Conservation (phyloP, 176 grass and related monocot genomes). For the Secale cereale region DNA sequence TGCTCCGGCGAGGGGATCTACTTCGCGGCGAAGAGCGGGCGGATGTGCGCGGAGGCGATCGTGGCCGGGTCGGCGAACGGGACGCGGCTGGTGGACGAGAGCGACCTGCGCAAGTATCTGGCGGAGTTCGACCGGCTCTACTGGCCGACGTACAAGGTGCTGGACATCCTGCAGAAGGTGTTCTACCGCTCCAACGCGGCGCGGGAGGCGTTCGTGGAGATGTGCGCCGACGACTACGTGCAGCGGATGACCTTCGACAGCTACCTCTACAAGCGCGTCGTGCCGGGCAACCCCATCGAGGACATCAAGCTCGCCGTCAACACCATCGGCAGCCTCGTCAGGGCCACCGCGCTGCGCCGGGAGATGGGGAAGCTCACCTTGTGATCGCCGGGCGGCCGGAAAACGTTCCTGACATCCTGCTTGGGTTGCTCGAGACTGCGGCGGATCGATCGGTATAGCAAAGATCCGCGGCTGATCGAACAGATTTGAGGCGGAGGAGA, state of each 20-base stretch:
- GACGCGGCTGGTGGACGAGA: conserved; percentile 77
- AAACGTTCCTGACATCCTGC: not conserved
- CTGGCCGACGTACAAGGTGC: conserved; percentile 99
- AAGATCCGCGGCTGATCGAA: conserved; percentile 20
- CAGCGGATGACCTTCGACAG: conserved; percentile 99
- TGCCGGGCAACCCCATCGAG: conserved; percentile 92
- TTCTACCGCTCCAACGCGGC: conserved; percentile 97
- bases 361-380: conserved; percentile 96
- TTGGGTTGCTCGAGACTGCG: not conserved
- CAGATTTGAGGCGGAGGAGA: conserved; percentile 5
- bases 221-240: conserved; percentile 97
- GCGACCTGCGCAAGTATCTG: conserved; percentile 93
- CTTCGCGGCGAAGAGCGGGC: conserved; percentile 93
- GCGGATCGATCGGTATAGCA: not conserved
- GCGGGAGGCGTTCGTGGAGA: conserved; percentile 94
- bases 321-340: conserved; percentile 93
- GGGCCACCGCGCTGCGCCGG: conserved; percentile 72
- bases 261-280: conserved; percentile 96
- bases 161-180: conserved; percentile 97
- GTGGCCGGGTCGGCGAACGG: conserved; percentile 81
- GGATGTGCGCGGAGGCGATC: conserved; percentile 89
- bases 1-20: conserved; percentile 99
- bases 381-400: conserved; percentile 22
- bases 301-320: conserved; percentile 94
- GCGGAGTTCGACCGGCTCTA: conserved; percentile 86